These are phyloP conservation scores for Brettanomyces naardenensis DNA, from an alignment of 805 yeast species.

Conservation along the genomic window DNA sequence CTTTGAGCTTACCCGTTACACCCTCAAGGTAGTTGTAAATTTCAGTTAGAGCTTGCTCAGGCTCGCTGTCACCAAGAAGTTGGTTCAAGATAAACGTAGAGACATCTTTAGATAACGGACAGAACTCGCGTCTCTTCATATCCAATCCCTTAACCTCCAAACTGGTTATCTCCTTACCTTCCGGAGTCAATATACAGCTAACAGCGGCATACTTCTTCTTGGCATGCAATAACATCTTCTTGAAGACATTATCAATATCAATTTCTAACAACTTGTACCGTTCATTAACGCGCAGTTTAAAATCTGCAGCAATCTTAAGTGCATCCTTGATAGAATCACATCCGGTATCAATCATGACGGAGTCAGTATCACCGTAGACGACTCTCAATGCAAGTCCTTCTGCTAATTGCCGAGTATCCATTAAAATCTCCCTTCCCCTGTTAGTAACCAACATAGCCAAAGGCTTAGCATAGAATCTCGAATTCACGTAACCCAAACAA, in stretches of 20 bases:
- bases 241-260: conserved; percentile 91
- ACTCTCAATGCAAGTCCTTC: conserved; percentile 78
- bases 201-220: conserved; percentile 97
- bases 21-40: conserved; percentile 66
- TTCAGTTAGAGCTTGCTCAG: conserved; percentile 65
- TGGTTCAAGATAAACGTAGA: conserved; percentile 69
- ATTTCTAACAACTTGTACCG: conserved; percentile 82
- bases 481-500: conserved; percentile 86
- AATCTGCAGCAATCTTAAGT: conserved; percentile 71
- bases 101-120: conserved; percentile 85
- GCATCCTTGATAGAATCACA: conserved; percentile 65
- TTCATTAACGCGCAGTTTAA: conserved; percentile 81
- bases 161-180: conserved; percentile 47
- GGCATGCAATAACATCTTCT: conserved; percentile 77
- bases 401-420: conserved; percentile 88
- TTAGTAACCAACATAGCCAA: conserved; percentile 92
- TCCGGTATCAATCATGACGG: conserved; percentile 96
- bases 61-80: conserved; percentile 63
- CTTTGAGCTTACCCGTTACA: conserved; percentile 47
- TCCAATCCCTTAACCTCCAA: conserved; percentile 95
- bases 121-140: conserved; percentile 93
- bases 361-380: conserved; percentile 97
- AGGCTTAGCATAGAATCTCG: conserved; percentile 93
- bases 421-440: conserved; percentile 91
- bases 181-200: conserved; percentile 37